Base-by-base conservation (phyloP, 2,329 filamentous ascomycete genomes). In the Didymella exigua region DNA sequence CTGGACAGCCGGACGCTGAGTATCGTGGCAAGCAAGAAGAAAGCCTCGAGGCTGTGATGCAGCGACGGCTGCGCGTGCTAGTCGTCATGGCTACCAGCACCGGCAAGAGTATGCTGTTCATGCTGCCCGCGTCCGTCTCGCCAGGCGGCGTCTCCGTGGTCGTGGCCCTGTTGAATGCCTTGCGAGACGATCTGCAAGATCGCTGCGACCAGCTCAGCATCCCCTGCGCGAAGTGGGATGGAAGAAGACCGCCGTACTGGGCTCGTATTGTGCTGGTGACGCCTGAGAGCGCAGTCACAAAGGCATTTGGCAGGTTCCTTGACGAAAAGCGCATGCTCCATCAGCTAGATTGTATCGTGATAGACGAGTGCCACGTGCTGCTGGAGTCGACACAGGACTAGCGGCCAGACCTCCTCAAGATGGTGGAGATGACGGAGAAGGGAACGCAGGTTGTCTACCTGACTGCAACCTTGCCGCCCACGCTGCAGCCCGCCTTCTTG, bases 71-170 rank as follows among this genome's bases (percentile, higher is more conserved):
- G 16, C 49, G 24, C 10, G 46, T 55, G 36, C 44, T 58, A 24
- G 43, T 47, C 38, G 47, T 63, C 14, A 53, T 63, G 40, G 58
- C 49, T 24, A 63, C 50, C 37, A 54, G 59, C 19, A 55, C 49
- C 11, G 54, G 61, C 14, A 63, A 63, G 58, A 63, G 61, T 33
- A 45, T 63, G 24, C 46, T 61, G 24, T 63, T 61, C 42, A 63
- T 63, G 51, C 45, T 62, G 30, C 61, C 56, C 14, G 49, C 37
- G n/a, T 48, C 49, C 10, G 26, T 46, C 18, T 48, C 33, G 19
- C 24, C 24, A n/a, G 24, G 24, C 24, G 33, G 30, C 19, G 26
- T 52, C 16, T 62, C 46, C 10, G 30, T 62, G 18, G 48, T 64
- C 14, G 44, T 64, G 9, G 47, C 55, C 11, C 59, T 47, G 36